Conservation (phyloP, 1,284 basidiomycete genomes). For the Melampsora americana region DNA sequence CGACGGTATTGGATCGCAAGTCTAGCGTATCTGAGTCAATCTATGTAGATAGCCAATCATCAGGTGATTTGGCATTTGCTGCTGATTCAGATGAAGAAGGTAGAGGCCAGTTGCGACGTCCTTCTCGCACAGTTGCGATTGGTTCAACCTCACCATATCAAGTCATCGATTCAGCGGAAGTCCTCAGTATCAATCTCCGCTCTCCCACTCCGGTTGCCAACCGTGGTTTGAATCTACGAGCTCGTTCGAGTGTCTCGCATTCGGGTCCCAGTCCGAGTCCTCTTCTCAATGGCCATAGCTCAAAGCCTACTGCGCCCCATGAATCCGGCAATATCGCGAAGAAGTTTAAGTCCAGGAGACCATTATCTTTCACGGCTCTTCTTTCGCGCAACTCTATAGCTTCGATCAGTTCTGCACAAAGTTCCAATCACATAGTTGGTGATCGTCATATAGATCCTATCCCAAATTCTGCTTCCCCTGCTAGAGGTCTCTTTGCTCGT, state of each 20-base stretch:
- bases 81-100: conserved; percentile 41
- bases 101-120: neutral
- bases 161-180: neutral
- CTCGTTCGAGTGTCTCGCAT: conserved; percentile 29
- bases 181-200: conserved; percentile 16
- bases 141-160: conserved; percentile 1
- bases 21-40: conserved; percentile 7
- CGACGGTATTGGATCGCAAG: conserved; percentile 4
- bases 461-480: neutral
- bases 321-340: neutral
- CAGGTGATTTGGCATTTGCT: conserved; percentile 36
- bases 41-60: conserved; percentile 1
- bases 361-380: conserved; percentile 38
- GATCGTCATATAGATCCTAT: neutral
- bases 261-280: neutral
- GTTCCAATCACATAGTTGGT: neutral
- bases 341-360: conserved; percentile 23
- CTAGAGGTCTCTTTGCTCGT: neutral
- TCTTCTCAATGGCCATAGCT: neutral
- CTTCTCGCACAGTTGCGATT: neutral
- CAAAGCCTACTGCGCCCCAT: conserved; percentile 7
- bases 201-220: neutral
- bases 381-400: conserved; percentile 30
- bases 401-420: neutral
- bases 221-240: conserved; percentile 12